Evolutionary conservation across 2,329 filamentous ascomycete species (phyloP).

Genomic region (Cordyceps fumosorosea): DNA sequence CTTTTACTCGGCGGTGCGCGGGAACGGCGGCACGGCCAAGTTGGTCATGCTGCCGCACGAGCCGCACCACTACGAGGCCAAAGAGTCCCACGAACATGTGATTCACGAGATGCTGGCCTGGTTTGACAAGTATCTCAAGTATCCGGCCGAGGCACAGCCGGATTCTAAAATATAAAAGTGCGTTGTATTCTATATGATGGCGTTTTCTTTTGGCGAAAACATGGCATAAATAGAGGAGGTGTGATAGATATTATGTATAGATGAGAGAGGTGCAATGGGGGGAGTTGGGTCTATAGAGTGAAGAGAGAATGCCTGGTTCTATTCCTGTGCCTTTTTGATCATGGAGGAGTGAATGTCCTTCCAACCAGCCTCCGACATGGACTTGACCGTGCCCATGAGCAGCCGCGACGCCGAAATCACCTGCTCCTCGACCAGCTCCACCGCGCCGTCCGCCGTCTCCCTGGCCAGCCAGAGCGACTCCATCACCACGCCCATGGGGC

Average conservation of each 20-base stretch:
- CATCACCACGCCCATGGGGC: constrained; percentile 45
- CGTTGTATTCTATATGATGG: neutral
- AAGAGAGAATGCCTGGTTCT: constrained; percentile 5
- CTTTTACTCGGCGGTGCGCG: constrained; percentile 7
- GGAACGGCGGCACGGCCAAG: constrained; percentile 9
- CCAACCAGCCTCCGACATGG: constrained; percentile 46
- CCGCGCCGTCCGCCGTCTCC: constrained; percentile 24
- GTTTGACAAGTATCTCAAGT: constrained; percentile 10
- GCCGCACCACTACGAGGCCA: constrained; percentile 10
- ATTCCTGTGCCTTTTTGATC: constrained; percentile 29
- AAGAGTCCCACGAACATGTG: constrained; percentile 4
- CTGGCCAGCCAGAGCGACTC: constrained; percentile 45
- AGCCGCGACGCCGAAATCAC: constrained; percentile 44
- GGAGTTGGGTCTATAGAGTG: neutral
- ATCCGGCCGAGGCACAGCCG: neutral
- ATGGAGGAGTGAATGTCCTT: constrained; percentile 44
- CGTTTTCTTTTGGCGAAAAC: neutral
- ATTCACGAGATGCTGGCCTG: constrained; percentile 3
- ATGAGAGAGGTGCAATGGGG: neutral
- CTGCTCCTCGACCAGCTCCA: constrained; percentile 44
- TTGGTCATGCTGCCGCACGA: constrained; percentile 4
- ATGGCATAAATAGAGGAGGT: neutral
- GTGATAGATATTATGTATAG: neutral
- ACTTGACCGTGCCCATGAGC: constrained; percentile 42
- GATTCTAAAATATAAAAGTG: constrained; percentile 4